phyloP scores from a whole-genome alignment of 495 filamentous ascomycete genomes.

The Neurospora sp. region DNA sequence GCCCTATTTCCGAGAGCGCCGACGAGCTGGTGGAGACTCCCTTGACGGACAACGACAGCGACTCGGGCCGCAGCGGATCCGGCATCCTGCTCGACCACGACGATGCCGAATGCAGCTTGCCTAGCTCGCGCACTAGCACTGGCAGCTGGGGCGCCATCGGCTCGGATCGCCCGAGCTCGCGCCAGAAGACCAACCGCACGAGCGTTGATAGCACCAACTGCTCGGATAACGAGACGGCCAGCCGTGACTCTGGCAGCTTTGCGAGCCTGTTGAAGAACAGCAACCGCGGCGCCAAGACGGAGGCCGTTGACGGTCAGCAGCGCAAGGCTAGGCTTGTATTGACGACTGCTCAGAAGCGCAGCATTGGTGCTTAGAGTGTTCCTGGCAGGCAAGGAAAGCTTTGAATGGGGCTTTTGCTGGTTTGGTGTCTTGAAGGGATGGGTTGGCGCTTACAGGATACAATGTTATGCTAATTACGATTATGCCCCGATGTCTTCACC shows the following conservation, averaged over 20 bases:
- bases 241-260: conserved; percentile 33
- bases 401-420: background rate
- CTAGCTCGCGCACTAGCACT: conserved; percentile 67
- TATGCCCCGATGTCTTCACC: conserved; percentile 16
- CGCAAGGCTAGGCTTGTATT: conserved; percentile 81
- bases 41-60: conserved; percentile 68
- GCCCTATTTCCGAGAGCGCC: conserved; percentile 71
- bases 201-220: conserved; percentile 52
- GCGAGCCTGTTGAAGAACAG: conserved; percentile 49
- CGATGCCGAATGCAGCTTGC: conserved; percentile 56
- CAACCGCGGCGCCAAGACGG: conserved; percentile 31
- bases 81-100: conserved; percentile 61
- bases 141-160: conserved; percentile 67
- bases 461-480: conserved; percentile 29
- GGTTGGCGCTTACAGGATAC: conserved; percentile 5
- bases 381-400: background rate
- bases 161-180: conserved; percentile 57
- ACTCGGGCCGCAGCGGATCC: conserved; percentile 66
- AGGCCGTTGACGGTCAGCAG: conserved; percentile 50
- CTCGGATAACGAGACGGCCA: conserved; percentile 28
- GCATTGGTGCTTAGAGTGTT: conserved; percentile 25
- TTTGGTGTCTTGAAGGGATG: background rate
- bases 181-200: conserved; percentile 49
- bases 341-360: conserved; percentile 84
- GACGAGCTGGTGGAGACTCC: conserved; percentile 62